Percentiles rank a stretch among this genome's conserved stretches.
Conservation (phyloP, 305 asterid genomes). For the Caryopteris hybrid region DNA sequence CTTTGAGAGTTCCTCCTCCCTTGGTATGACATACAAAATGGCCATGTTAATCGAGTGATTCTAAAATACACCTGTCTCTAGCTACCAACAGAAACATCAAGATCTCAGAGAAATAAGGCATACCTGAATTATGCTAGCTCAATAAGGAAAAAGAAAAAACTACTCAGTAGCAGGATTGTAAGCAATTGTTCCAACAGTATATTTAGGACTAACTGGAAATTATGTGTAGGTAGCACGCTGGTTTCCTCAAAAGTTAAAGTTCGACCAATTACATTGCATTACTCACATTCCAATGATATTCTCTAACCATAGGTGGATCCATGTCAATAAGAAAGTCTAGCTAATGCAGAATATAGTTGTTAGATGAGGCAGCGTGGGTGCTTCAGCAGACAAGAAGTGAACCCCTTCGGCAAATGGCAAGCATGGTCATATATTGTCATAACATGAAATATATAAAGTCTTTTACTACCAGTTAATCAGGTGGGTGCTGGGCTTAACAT, state of each 20-base stretch:
- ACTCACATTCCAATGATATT: background rate
- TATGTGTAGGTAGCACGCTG: slow-evolving; percentile 5
- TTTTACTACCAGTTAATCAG: background rate
- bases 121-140: background rate
- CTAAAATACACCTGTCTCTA: background rate
- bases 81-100: slow-evolving; percentile 2
- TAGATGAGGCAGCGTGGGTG: background rate
- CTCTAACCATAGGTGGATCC: background rate
- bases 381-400: background rate
- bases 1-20: slow-evolving; percentile 55
- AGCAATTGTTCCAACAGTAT: background rate
- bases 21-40: slow-evolving; percentile 18
- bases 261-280: background rate
- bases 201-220: background rate
- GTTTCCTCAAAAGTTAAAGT: background rate
- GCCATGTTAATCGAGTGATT: background rate
- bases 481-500: background rate
- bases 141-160: background rate
- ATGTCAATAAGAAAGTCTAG: background rate
- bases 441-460: background rate
- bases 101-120: background rate
- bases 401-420: background rate
- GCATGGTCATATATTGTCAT: background rate
- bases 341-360: background rate
- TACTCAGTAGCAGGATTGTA: background rate